Evolutionary conservation across 768 basidiomycete species (phyloP), one percentile per base, ranked within the genome.

Genomic region (Trametes sanguinea): DNA sequence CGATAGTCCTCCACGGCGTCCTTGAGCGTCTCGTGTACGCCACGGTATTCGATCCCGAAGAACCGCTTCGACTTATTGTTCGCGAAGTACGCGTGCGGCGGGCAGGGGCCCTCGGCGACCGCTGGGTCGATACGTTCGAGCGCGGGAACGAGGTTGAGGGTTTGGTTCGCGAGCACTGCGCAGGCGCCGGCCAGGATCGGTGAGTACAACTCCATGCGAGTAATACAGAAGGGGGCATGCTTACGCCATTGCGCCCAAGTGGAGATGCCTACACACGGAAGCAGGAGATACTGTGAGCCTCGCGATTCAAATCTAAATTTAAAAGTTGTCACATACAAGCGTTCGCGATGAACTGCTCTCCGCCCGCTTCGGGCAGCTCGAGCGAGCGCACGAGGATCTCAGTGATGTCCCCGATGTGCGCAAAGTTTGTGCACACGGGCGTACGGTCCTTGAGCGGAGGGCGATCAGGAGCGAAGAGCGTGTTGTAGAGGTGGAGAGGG

Each of bases 381-480:
- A 90, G 69, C 6, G 84, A 83, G 6, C 73, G 69, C 1, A 78
- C 76, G 66, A 87, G 87, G 0, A 81, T 83, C 13, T 74, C 71
- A 0, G 81, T 84, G 35, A 84, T 67, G 68, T 86, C 84, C 6
- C 83, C 79, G 6, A 85, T 83, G 57, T 85, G 82, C 42, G 81
- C 54, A 46, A 44, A 65, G 42, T 54, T 53, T 13, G 37, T 10
- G 40, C 30, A 54, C 30, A 9, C 22, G 13, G 53, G 53, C 11
- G 6, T 6, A 42, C 53, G 42, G 6, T 54, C 53, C 4, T 5
- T 10, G 1, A 27, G 42, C 14, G 42, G 11, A 16, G 53, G 53
- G 8, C 37, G 29, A 22, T 22, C 22, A 22, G 22, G 22, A 4
- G 40, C 14, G 42, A 54, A 54, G 40, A 54, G 42, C 40, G 30